phyloP scores from a whole-genome alignment of 495 filamentous ascomycete species.

The Pyronema domesticum region DNA sequence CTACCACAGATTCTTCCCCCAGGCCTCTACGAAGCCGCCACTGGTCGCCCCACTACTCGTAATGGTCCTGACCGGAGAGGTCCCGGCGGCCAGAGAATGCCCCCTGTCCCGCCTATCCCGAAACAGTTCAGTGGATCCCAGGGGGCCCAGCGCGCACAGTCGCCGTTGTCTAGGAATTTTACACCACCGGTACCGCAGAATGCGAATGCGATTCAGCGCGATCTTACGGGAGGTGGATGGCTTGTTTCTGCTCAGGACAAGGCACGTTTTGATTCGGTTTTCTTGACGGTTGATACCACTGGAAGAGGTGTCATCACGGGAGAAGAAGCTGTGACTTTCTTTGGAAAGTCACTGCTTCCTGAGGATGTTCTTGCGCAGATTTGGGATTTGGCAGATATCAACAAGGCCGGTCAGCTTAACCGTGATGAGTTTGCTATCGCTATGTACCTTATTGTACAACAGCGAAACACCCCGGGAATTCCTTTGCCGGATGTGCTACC shows the following conservation, averaged over 20 bases:
- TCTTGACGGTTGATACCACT: constrained; percentile 58
- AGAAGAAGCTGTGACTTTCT: constrained; percentile 88
- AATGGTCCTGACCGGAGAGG: constrained; percentile 24
- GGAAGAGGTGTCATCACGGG: constrained; percentile 69
- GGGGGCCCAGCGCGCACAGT: constrained; percentile 20
- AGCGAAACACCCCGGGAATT: constrained; percentile 51
- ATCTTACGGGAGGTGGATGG: constrained; percentile 43
- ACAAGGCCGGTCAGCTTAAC: constrained; percentile 66
- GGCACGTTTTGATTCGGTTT: constrained; percentile 65
- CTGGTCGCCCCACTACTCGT: constrained; percentile 42
- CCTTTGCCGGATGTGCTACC: constrained; percentile 57
- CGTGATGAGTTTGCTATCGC: constrained; percentile 91
- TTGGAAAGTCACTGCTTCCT: constrained; percentile 74
- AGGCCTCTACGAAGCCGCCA: constrained; percentile 78
- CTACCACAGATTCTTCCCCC: constrained; percentile 70
- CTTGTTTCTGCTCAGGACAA: constrained; percentile 68
- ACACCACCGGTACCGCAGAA: constrained; percentile 18
- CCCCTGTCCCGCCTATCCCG: constrained; percentile 37
- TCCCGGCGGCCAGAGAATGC: constrained; percentile 13
- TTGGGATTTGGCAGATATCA: constrained; percentile 93
- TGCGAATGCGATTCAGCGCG: constrained; percentile 10
- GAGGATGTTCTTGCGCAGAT: constrained; percentile 89
- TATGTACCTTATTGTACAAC: constrained; percentile 88
- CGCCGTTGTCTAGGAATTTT: constrained; percentile 22
- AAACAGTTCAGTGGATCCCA: constrained; percentile 50